Conservation (phyloP, 2,329 filamentous ascomycete genomes). For the Nothophaeocryptopus gaeumannii region DNA sequence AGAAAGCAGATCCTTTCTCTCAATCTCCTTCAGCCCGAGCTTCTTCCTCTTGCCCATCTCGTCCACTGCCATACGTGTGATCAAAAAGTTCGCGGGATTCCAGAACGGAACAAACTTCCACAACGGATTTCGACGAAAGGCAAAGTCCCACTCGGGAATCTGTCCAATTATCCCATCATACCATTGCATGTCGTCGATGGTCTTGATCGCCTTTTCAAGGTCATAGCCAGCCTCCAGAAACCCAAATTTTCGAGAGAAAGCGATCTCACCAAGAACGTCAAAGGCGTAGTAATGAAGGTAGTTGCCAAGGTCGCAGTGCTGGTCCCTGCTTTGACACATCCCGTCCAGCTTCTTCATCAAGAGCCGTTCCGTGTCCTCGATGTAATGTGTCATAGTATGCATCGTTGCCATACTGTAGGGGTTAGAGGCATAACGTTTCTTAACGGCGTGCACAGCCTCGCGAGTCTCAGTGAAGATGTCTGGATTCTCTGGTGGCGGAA, state of each 20-base stretch:
- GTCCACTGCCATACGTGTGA: constrained; percentile 53
- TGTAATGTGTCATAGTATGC: constrained; percentile 52
- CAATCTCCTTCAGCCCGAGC: constrained; percentile 48
- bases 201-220: constrained; percentile 52
- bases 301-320: constrained; percentile 47
- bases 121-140: constrained; percentile 52
- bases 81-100: constrained; percentile 46
- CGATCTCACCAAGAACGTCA: constrained; percentile 39
- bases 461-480: constrained; percentile 58
- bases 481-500: constrained; percentile 56
- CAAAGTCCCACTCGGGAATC: constrained; percentile 49
- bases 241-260: constrained; percentile 48
- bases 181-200: constrained; percentile 52
- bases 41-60: constrained; percentile 47
- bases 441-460: constrained; percentile 54
- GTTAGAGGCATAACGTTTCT: constrained; percentile 45
- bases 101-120: constrained; percentile 46
- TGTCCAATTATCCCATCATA: constrained; percentile 55
- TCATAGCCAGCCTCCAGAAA: constrained; percentile 52
- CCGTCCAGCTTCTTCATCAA: constrained; percentile 45
- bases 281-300: constrained; percentile 39
- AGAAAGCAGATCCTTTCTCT: constrained; percentile 51
- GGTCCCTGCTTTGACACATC: constrained; percentile 35
- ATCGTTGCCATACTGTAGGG: constrained; percentile 55
- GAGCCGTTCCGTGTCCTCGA: constrained; percentile 52